phyloP scores from a whole-genome alignment of 345 rosid species.

The Viola odorata region DNA sequence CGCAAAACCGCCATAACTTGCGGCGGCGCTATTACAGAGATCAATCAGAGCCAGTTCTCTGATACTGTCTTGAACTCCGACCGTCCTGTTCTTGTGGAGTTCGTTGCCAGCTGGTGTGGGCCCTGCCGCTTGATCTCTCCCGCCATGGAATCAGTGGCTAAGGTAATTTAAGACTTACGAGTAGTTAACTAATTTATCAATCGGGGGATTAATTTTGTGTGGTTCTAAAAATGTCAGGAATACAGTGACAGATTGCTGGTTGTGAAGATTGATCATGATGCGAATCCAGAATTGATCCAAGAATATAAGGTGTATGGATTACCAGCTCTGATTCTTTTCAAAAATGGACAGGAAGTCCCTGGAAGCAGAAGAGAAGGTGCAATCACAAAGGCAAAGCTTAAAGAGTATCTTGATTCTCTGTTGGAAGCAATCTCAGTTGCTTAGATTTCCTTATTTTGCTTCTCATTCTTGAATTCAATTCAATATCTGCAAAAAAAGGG shows the following conservation, averaged over 20 bases:
- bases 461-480: too few species aligned
- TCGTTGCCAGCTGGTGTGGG: constrained; percentile 89
- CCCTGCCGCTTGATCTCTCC: constrained; percentile 85
- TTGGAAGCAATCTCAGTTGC: constrained; percentile 47
- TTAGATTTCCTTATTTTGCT: constrained; percentile 14
- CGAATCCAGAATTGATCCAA: constrained; percentile 55
- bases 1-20: constrained; percentile 19
- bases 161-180: constrained; percentile 24
- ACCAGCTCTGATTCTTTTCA: constrained; percentile 70
- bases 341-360: constrained; percentile 63
- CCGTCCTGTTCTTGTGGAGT: constrained; percentile 76
- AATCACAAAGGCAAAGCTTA: constrained; percentile 67
- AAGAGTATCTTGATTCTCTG: constrained; percentile 57
- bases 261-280: constrained; percentile 77
- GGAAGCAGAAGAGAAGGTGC: constrained; percentile 89
- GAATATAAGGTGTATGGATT: constrained; percentile 75
- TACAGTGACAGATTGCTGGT: constrained; percentile 56
- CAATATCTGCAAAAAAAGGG: too few species aligned
- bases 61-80: constrained; percentile 54
- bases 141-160: constrained; percentile 55
- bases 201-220: neutral
- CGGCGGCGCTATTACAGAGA: constrained; percentile 50
- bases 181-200: neutral
- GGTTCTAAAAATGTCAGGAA: constrained; percentile 34
- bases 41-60: constrained; percentile 47